These are phyloP conservation scores for Lablab purpureus DNA, from an alignment of 306 rosid species.

Conservation along the genomic window DNA sequence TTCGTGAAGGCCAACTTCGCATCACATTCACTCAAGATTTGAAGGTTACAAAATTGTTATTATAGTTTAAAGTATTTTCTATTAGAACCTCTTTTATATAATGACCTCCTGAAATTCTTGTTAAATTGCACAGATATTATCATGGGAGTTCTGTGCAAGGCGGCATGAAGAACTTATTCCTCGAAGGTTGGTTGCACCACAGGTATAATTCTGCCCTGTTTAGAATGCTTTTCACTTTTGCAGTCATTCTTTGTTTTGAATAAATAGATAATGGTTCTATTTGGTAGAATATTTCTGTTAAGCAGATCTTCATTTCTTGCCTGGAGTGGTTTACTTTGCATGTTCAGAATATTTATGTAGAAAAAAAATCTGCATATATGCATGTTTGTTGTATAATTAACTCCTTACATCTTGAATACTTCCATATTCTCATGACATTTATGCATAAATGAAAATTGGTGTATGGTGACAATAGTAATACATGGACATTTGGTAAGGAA, in stretches of 20 bases:
- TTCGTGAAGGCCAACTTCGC: constrained; percentile 96
- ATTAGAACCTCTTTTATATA: constrained; percentile 7
- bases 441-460: neutral
- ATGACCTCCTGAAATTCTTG: constrained; percentile 10
- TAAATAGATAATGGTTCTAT: neutral
- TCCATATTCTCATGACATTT: neutral
- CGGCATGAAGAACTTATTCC: constrained; percentile 96
- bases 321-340: neutral
- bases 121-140: constrained; percentile 67
- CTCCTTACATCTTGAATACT: neutral
- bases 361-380: neutral
- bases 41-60: constrained; percentile 57
- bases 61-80: neutral
- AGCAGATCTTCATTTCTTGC: constrained; percentile 9
- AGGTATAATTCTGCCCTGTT: constrained; percentile 59
- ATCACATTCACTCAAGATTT: constrained; percentile 78
- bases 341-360: neutral
- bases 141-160: constrained; percentile 94
- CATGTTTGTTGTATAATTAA: neutral
- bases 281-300: neutral
- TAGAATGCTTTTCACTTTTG: constrained; percentile 1
- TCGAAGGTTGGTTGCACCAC: constrained; percentile 88
- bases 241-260: neutral
- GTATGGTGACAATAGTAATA: neutral
- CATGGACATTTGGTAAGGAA: neutral